Base-by-base conservation (phyloP, 371 early-diverging fungal species). In the Mycotypha africana region DNA sequence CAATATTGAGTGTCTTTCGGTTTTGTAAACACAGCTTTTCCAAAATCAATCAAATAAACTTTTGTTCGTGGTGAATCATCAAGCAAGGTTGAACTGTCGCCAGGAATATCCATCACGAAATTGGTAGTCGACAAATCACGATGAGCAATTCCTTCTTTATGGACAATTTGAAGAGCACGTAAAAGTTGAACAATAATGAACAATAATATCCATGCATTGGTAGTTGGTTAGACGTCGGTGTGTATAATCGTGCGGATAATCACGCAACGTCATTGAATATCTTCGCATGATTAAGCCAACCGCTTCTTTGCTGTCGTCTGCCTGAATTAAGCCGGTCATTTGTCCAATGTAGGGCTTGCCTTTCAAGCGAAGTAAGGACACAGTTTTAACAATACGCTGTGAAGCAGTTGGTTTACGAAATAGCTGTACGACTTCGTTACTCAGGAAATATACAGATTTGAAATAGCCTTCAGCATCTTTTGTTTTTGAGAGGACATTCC, bases 61-160 rank as follows among this genome's bases (percentile, higher is more conserved):
- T 55, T 44, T 0, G 77, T 70, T 12, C 60, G 52, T 0, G 58
- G 43, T n/a, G 65, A 65, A 1, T 70, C 70, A 45, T 81, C 81
- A 26, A 62, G 56, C 1, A 81, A 52, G 11, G 45, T 34, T 1
- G 49, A 52, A 15, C 64, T 64, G 4, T 42, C 23, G 0, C 30
- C 14, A 7, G 25, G 20, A 3, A 22, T 2, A 14, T 8, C 10
- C 14, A 30, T 37, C 12, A 36, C 19, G 49, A 78, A 74, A 28
- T 82, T 82, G 20, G 78, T 79, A 39, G 79, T 79, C 1, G 78
- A 78, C 10, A 82, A 49, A 53, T 82, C 81, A 9, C 83, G 69
- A 51, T 82, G 83, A 0, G 83, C 81, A 10, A 82, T 60, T 7
- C 81, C 81, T 5, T 66, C 60, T n/a, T 56, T 50, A 39, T 82